Percentiles rank a stretch among this genome's conserved stretches.
Evolutionary conservation across 768 basidiomycete species (phyloP).

Genomic region (Boletellus ananas): DNA sequence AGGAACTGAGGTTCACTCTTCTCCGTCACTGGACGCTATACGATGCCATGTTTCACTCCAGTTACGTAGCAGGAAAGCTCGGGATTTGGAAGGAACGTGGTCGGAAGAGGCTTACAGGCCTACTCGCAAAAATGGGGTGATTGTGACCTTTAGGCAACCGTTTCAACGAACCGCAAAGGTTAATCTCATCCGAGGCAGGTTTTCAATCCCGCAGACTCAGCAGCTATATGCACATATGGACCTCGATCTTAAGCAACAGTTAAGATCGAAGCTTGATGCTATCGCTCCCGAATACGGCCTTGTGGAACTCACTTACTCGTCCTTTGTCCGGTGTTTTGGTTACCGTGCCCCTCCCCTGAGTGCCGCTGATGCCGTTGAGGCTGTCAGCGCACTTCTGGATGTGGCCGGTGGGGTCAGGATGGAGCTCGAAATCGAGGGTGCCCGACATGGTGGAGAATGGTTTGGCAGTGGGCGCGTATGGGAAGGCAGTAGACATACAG

Average conservation of each 20-base stretch:
- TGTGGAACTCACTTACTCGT: slow-evolving; percentile 88
- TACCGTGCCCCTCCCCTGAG: slow-evolving; percentile 85
- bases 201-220: slow-evolving; percentile 91
- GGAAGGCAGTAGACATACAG: slow-evolving; percentile 49
- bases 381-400: slow-evolving; percentile 80
- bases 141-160: slow-evolving; percentile 17
- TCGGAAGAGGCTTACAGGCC: slow-evolving; percentile 79
- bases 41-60: slow-evolving; percentile 97
- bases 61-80: slow-evolving; percentile 91
- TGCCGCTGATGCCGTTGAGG: slow-evolving; percentile 92
- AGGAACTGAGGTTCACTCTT: slow-evolving; percentile 91
- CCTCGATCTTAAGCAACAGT: slow-evolving; percentile 79
- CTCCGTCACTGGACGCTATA: slow-evolving; percentile 98
- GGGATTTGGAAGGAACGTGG: slow-evolving; percentile 97
- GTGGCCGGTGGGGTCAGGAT: slow-evolving; percentile 87
- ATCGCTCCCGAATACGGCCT: slow-evolving; percentile 95
- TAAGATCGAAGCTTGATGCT: slow-evolving; percentile 78
- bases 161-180: background rate
- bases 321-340: slow-evolving; percentile 89
- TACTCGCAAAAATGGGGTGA: slow-evolving; percentile 98
- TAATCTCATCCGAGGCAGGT: slow-evolving; percentile 47
- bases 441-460: slow-evolving; percentile 92
- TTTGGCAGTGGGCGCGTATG: slow-evolving; percentile 82
- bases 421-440: slow-evolving; percentile 86
- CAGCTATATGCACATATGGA: slow-evolving; percentile 96